These are phyloP conservation scores for Iris pallida DNA, from an alignment of 116 monocot genomes.

Conservation along the genomic window DNA sequence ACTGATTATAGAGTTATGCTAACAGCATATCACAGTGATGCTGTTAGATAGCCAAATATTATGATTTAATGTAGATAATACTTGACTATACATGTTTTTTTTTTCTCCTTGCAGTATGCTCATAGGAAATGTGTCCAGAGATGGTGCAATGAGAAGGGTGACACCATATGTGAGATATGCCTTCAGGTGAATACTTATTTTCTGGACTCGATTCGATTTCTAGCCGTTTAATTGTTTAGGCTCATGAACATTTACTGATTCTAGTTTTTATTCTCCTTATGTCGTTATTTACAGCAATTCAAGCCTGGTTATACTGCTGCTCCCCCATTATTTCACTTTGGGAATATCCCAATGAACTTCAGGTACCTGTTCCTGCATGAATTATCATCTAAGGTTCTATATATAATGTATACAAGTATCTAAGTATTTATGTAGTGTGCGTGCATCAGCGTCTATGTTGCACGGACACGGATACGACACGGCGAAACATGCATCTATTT, in stretches of 20 bases:
- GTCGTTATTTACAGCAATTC: conserved; percentile 38
- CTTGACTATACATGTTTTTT: not conserved
- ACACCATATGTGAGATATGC: conserved; percentile 82
- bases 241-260: not conserved
- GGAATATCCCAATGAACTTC: conserved; percentile 56
- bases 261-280: not conserved
- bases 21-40: not conserved
- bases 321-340: conserved; percentile 54
- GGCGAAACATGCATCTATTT: no score
- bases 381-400: no score
- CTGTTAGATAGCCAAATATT: not conserved
- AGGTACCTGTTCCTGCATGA: conserved; percentile 29
- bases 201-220: not conserved
- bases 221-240: not conserved
- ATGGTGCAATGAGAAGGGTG: conserved; percentile 93
- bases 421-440: no score
- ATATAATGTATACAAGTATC: no score
- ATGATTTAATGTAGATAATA: not conserved
- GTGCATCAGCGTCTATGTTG: no score
- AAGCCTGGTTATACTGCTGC: conserved; percentile 65
- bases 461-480: no score
- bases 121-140: conserved; percentile 79
- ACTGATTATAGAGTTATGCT: no score
- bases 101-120: conserved; percentile 50
- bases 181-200: conserved; percentile 44